Evolutionary conservation across 2,329 filamentous ascomycete species (phyloP).

Genomic region (Penicillium digitatum): DNA sequence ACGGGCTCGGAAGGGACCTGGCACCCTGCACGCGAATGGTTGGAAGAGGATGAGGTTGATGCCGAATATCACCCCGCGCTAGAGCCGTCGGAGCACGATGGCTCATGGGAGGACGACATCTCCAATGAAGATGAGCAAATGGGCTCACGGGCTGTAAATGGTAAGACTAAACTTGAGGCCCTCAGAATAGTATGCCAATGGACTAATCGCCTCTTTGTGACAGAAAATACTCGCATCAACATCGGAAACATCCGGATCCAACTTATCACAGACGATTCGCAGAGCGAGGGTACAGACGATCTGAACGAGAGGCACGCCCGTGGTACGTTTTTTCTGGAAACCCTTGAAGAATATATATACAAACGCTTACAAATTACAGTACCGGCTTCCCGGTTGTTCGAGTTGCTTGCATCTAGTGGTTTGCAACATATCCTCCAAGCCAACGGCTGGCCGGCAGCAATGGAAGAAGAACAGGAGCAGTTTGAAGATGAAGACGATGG

Average conservation of each 20-base stretch:
- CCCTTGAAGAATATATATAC: background rate
- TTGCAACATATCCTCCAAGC: constrained; percentile 50
- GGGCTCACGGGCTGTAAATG: constrained; percentile 38
- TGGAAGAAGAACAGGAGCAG: constrained; percentile 9
- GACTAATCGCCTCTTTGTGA: background rate
- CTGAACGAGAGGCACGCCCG: constrained; percentile 22
- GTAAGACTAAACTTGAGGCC: background rate
- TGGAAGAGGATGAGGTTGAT: constrained; percentile 35
- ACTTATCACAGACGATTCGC: constrained; percentile 37
- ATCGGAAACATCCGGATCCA: constrained; percentile 32
- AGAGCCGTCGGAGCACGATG: constrained; percentile 9
- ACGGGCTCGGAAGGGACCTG: constrained; percentile 28
- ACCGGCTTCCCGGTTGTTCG: constrained; percentile 47
- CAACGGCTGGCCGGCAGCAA: constrained; percentile 25
- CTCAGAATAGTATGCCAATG: background rate
- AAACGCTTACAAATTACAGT: constrained; percentile 24
- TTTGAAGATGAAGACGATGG: constrained; percentile 26
- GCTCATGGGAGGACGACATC: constrained; percentile 12
- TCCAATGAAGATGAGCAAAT: constrained; percentile 47
- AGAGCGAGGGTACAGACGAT: constrained; percentile 36
- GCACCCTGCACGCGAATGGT: constrained; percentile 38
- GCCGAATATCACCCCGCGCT: constrained; percentile 16
- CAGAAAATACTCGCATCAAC: constrained; percentile 39
- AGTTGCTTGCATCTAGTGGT: constrained; percentile 52
- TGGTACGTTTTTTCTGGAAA: constrained; percentile 19